phyloP scores from a whole-genome alignment of 441 rosid species.

The Corymbia calophylla region DNA sequence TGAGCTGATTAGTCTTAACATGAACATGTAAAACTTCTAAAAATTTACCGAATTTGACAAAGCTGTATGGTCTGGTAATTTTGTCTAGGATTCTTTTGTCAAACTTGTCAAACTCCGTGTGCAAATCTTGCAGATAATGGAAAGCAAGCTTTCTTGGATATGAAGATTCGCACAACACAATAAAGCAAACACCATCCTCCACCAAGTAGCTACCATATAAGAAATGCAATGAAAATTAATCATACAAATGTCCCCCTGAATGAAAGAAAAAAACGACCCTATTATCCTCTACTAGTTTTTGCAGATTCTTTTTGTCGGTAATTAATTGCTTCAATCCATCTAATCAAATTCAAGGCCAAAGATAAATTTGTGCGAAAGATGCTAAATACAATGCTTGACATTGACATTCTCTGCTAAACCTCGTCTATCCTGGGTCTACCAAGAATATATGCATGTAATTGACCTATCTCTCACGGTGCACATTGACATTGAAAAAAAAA shows the following conservation, averaged over 20 bases:
- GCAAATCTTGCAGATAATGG: constrained; percentile 45
- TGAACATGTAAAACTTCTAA: not conserved
- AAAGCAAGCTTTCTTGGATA: constrained; percentile 65
- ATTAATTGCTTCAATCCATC: not conserved
- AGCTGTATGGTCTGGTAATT: constrained; percentile 43
- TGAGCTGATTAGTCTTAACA: not conserved
- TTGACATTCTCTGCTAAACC: not conserved
- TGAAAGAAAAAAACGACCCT: not conserved
- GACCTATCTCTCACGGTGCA: not conserved
- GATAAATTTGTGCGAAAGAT: not conserved
- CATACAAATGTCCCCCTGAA: not conserved
- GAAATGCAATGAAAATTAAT: not conserved
- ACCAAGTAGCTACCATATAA: constrained; percentile 31
- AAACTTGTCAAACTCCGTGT: constrained; percentile 32
- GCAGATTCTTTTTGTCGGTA: not conserved
- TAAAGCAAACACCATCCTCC: constrained; percentile 43
- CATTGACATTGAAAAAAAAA: not conserved
- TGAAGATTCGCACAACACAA: constrained; percentile 39
- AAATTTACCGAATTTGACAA: constrained; percentile 34
- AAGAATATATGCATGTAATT: not conserved
- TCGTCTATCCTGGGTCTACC: not conserved
- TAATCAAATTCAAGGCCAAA: not conserved
- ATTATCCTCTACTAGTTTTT: not conserved
- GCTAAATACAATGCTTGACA: not conserved
- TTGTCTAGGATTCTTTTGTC: constrained; percentile 18